Conservation (phyloP, 2,329 filamentous ascomycete species). For the Colletotrichum sp. region DNA sequence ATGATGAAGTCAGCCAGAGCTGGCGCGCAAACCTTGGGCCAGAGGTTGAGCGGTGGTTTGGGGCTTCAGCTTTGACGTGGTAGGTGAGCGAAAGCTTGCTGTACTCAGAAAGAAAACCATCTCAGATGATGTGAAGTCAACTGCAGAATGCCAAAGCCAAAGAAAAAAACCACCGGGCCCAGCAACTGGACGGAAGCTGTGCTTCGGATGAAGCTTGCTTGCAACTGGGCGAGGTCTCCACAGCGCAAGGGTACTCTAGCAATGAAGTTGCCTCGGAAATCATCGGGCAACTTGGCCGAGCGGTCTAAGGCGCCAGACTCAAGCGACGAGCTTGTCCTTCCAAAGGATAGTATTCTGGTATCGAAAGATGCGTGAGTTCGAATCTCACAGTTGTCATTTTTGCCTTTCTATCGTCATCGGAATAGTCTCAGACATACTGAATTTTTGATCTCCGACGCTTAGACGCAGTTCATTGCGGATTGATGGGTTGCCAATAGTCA, state of each 20-base stretch:
- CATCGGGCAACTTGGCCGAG: conserved; percentile 19
- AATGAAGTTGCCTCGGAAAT: rapidly evolving
- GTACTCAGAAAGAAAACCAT: neutral
- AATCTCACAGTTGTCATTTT: conserved; percentile 21
- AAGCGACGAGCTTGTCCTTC: neutral
- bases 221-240: neutral
- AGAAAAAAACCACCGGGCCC: neutral
- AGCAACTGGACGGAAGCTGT: neutral
- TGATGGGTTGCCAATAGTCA: neutral
- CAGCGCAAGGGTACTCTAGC: rapidly evolving
- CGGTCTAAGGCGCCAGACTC: conserved; percentile 22
- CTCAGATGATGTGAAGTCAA: neutral
- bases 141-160: neutral
- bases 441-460: neutral
- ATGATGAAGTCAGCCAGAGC: neutral
- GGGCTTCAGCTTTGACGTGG: neutral
- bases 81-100: neutral
- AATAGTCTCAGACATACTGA: neutral
- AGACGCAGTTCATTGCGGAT: neutral
- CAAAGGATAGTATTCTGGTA: conserved; percentile 12
- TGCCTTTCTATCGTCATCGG: neutral
- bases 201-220: neutral
- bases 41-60: neutral
- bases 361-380: conserved; percentile 22
- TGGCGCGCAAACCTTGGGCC: neutral